These are phyloP conservation scores for Phytophthora kernoviae DNA, from an alignment of 352 stramenopile genomes.

Conservation along the genomic window DNA sequence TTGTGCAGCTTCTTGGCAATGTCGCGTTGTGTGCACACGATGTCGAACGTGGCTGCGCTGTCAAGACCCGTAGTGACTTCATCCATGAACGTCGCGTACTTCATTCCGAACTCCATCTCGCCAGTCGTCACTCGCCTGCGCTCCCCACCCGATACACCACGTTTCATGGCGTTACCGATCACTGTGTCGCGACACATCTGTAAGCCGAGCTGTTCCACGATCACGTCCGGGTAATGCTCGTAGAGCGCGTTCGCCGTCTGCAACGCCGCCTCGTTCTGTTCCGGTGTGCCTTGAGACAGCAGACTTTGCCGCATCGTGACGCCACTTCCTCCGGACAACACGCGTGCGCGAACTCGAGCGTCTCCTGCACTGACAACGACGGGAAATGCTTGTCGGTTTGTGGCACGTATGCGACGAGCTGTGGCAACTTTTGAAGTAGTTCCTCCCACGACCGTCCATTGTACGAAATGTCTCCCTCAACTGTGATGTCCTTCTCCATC, in stretches of 20 bases:
- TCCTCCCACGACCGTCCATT: conserved; percentile 17
- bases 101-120: conserved; percentile 90
- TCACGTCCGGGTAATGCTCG: conserved; percentile 27
- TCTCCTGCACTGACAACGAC: conserved; percentile 28
- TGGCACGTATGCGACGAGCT: conserved; percentile 25
- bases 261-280: conserved; percentile 23
- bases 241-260: conserved; percentile 8
- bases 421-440: conserved; percentile 8
- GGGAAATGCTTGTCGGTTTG: conserved; percentile 31
- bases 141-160: conserved; percentile 81
- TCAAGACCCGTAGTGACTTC: conserved; percentile 91
- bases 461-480: conserved; percentile 36
- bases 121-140: conserved; percentile 90
- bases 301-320: neutral
- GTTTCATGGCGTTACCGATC: conserved; percentile 42
- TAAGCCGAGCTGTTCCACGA: conserved; percentile 30
- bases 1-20: conserved; percentile 35
- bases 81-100: conserved; percentile 73
- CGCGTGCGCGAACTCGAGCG: conserved; percentile 26
- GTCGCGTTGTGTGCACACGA: conserved; percentile 42
- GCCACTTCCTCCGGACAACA: conserved; percentile 15
- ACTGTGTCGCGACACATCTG: conserved; percentile 43
- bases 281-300: conserved; percentile 25
- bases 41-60: conserved; percentile 85
- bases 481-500: conserved; percentile 23